phyloP scores from a whole-genome alignment of 2,329 filamentous ascomycete genomes.

The Aspergillus oerlinghausenensis region DNA sequence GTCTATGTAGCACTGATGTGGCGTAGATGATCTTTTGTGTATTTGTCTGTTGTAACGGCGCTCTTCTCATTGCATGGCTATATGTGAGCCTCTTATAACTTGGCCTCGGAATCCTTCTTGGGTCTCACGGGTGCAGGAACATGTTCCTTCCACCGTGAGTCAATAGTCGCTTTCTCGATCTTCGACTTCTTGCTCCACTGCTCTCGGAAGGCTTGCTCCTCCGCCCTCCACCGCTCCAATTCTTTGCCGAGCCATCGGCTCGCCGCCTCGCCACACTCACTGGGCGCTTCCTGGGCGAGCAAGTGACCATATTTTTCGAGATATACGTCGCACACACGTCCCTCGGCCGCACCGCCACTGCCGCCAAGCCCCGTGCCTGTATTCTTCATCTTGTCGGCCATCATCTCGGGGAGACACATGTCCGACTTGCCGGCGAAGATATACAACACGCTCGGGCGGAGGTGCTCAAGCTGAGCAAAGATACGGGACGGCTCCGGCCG shows the following conservation, averaged over 20 bases:
- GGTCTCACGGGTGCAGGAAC: constrained; percentile 28
- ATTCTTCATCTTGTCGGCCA: constrained; percentile 39
- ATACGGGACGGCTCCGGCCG: constrained; percentile 37
- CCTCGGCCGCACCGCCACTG: constrained; percentile 56
- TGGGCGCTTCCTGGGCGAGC: constrained; percentile 75
- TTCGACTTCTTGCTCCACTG: constrained; percentile 50
- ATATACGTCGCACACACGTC: constrained; percentile 62
- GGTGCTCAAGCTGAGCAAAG: constrained; percentile 37
- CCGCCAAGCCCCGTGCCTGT: constrained; percentile 39
- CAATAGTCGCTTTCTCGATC: constrained; percentile 53
- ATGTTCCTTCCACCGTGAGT: constrained; percentile 49
- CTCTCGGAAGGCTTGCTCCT: constrained; percentile 53
- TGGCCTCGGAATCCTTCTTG: constrained; percentile 23
- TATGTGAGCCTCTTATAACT: constrained; percentile 18
- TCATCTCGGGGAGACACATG: constrained; percentile 35
- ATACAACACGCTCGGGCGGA: constrained; percentile 45
- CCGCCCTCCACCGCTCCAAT: constrained; percentile 52
- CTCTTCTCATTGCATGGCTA: background rate
- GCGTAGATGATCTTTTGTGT: background rate
- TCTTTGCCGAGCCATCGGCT: constrained; percentile 56
- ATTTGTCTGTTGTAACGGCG: background rate
- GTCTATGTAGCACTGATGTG: background rate
- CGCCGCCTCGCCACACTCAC: constrained; percentile 58
- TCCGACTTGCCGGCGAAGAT: constrained; percentile 42
- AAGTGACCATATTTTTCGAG: constrained; percentile 69